Evolutionary conservation across 352 stramenopile species (phyloP).

Genomic region (Globisporangium carolinianum): DNA sequence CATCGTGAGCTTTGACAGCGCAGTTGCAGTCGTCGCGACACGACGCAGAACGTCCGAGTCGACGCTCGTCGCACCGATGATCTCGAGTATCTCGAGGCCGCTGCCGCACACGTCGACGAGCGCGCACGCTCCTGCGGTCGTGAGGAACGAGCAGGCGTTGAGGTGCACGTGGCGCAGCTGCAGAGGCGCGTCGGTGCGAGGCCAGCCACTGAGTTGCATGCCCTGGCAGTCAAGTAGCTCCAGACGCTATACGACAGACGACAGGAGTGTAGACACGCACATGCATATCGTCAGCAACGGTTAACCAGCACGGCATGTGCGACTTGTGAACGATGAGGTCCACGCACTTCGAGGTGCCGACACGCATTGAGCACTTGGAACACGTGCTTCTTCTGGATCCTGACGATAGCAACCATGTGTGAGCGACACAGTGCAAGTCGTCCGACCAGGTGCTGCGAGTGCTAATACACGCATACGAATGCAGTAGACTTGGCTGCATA

Average conservation of each 20-base stretch:
- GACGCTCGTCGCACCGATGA: constrained; percentile 41
- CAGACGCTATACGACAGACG: constrained; percentile 25
- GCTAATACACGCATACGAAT: too few relatives aligned
- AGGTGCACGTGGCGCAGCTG: constrained; percentile 34
- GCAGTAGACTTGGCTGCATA: too few relatives aligned
- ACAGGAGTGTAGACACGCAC: background rate
- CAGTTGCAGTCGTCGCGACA: constrained; percentile 20
- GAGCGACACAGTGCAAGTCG: background rate
- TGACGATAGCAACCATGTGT: constrained; percentile 6
- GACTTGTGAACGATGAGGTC: background rate
- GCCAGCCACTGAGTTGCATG: constrained; percentile 40
- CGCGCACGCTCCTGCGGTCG: constrained; percentile 28
- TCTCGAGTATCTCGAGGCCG: constrained; percentile 27
- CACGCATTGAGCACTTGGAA: constrained; percentile 34
- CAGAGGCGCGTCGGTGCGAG: constrained; percentile 10
- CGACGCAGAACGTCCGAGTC: constrained; percentile 37
- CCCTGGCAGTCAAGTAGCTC: constrained; percentile 53
- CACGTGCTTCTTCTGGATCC: constrained; percentile 48
- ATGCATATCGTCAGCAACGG: background rate
- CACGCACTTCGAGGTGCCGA: constrained; percentile 22
- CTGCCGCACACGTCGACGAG: constrained; percentile 31
- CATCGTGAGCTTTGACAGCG: constrained; percentile 41
- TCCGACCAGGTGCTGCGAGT: too few relatives aligned
- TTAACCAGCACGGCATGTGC: too few relatives aligned
- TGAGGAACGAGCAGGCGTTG: constrained; percentile 43